Percentiles rank a stretch among this genome's conserved stretches.
These are phyloP conservation scores for Darksidea phi DNA, from an alignment of 495 filamentous ascomycete genomes.

Conservation along the genomic window DNA sequence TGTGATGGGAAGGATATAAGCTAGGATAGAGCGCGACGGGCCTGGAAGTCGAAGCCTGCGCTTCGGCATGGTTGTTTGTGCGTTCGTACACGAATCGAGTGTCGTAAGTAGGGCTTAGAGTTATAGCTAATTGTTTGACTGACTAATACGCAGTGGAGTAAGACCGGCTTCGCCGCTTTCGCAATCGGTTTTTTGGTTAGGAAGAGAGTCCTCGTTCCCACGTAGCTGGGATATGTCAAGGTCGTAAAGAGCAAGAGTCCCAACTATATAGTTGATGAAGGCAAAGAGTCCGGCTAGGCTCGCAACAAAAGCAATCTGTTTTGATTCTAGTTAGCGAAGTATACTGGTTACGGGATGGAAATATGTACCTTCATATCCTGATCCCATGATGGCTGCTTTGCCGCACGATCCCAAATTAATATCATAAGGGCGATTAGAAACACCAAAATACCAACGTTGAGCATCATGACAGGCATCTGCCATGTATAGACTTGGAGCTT, in stretches of 20 bases:
- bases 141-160: too few species aligned
- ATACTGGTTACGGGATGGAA: background rate
- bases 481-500: background rate
- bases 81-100: too few species aligned
- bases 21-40: background rate
- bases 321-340: background rate
- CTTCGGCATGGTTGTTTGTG: too few species aligned
- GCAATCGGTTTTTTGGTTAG: too few species aligned
- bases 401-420: background rate
- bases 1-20: constrained; percentile 7
- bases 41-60: constrained; percentile 13
- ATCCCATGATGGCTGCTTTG: background rate
- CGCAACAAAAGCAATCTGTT: background rate
- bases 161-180: too few species aligned
- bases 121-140: too few species aligned
- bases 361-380: background rate
- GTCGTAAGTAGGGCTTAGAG: too few species aligned
- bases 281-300: background rate
- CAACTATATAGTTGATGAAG: background rate
- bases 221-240: too few species aligned
- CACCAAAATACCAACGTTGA: background rate
- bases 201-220: too few species aligned
- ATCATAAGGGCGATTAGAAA: background rate
- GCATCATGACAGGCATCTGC: background rate
- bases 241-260: background rate